A percentile compares a stretch with the other conserved stretches of the same genome.
Conservation (phyloP, 1,284 basidiomycete species). For the Ceratobasidium sp. region DNA sequence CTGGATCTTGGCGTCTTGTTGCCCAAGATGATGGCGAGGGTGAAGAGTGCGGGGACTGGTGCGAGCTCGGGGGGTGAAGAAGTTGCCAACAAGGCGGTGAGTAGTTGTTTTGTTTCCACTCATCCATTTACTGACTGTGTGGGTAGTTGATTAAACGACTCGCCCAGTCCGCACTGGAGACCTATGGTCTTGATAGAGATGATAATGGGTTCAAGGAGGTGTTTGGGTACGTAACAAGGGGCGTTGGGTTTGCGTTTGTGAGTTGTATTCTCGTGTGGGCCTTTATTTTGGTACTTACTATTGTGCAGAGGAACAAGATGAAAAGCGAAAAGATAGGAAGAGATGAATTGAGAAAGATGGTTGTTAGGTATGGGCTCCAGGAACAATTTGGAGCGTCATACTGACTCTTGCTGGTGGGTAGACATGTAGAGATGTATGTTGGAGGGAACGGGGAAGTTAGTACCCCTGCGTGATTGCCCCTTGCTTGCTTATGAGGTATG, state of each 20-base stretch:
- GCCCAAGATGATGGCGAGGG: conserved; percentile 37
- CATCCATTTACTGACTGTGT: conserved; percentile 56
- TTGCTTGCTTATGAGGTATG: conserved; percentile 3
- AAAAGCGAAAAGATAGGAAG: conserved; percentile 44
- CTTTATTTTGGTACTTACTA: neutral
- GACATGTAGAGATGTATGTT: conserved; percentile 51
- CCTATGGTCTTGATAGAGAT: conserved; percentile 63
- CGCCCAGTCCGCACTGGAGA: conserved; percentile 56
- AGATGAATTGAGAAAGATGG: conserved; percentile 48
- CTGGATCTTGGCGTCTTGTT: conserved; percentile 22
- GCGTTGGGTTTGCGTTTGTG: conserved; percentile 67
- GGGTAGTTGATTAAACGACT: conserved; percentile 61
- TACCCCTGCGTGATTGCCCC: no score
- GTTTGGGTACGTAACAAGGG: conserved; percentile 64
- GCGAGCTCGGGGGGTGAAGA: conserved; percentile 50
- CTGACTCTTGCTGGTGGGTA: conserved; percentile 2
- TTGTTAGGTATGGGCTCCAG: conserved; percentile 28
- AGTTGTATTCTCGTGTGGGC: conserved; percentile 49
- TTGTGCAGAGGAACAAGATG: conserved; percentile 48
- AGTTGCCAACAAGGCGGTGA: conserved; percentile 60
- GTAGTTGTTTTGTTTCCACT: conserved; percentile 48
- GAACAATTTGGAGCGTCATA: no score
- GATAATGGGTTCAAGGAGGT: conserved; percentile 72
- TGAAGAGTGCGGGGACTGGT: conserved; percentile 12
- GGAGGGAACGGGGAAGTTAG: conserved; percentile 46